Conservation (phyloP, 441 rosid genomes). For the Corymbia calophylla region DNA sequence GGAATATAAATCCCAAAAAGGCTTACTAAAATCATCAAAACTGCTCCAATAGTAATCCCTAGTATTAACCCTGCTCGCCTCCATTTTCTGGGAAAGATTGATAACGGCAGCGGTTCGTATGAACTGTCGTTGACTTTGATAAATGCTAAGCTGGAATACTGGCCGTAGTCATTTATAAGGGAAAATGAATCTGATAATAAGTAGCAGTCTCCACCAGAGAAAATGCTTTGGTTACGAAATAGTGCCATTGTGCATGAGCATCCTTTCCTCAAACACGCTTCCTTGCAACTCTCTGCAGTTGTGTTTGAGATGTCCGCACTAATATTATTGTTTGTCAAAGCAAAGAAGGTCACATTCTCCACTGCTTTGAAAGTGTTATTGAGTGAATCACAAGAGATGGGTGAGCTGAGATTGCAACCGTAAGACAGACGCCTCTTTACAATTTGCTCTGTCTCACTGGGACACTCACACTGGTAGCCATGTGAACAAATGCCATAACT, state of each 20-base stretch:
- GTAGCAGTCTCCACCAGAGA: background rate
- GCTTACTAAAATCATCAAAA: rapidly evolving
- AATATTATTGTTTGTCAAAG: rapidly evolving
- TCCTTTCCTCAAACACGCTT: rapidly evolving
- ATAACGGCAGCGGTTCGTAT: too few relatives aligned
- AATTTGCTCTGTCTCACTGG: rapidly evolving
- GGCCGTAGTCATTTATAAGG: rapidly evolving
- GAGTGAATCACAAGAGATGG: rapidly evolving
- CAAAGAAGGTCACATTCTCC: background rate
- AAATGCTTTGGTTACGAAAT: rapidly evolving
- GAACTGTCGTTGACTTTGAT: background rate
- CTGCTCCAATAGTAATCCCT: background rate
- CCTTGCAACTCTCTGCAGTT: background rate
- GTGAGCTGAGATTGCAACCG: rapidly evolving
- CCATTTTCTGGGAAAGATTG: background rate
- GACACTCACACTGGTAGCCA: rapidly evolving
- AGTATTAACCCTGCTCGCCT: rapidly evolving
- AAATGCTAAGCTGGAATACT: rapidly evolving
- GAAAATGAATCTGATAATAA: background rate
- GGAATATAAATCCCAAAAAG: background rate
- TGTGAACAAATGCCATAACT: background rate
- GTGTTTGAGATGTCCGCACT: background rate
- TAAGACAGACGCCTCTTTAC: rapidly evolving
- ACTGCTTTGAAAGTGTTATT: rapidly evolving
- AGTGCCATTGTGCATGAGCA: background rate